Evolutionary conservation across 1,284 basidiomycete genomes (phyloP).

Genomic region (Meira nashicola): DNA sequence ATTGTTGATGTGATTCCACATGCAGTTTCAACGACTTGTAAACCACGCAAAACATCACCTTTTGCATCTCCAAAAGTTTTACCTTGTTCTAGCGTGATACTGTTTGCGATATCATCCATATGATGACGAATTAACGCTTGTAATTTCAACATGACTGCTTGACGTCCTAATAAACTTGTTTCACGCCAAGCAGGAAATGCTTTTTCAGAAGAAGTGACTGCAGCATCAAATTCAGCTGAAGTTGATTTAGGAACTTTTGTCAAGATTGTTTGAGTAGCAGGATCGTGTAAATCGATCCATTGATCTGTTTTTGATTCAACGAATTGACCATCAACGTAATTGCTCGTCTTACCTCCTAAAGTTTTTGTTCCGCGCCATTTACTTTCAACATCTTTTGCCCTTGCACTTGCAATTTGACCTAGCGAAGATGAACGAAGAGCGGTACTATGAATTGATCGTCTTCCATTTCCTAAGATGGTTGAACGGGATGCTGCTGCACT

Average conservation of each 20-base stretch:
- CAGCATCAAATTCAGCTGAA: constrained; percentile 71
- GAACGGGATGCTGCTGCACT: too few species aligned
- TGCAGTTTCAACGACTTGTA: constrained; percentile 90
- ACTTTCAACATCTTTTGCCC: constrained; percentile 37
- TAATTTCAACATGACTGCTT: constrained; percentile 72
- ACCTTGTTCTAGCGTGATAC: constrained; percentile 50
- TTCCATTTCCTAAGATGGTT: too few species aligned
- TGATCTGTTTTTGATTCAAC: constrained; percentile 70
- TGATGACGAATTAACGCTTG: constrained; percentile 54
- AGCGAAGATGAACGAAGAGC: constrained; percentile 11
- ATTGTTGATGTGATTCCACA: constrained; percentile 76
- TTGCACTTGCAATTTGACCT: constrained; percentile 27
- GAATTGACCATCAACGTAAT: constrained; percentile 83
- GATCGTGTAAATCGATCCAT: constrained; percentile 82
- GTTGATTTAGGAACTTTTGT: constrained; percentile 87
- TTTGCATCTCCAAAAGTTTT: constrained; percentile 69
- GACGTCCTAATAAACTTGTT: constrained; percentile 77
- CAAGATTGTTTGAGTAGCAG: constrained; percentile 81
- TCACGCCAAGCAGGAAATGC: constrained; percentile 87
- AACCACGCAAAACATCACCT: constrained; percentile 85
- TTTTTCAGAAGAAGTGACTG: constrained; percentile 77
- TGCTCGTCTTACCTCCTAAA: constrained; percentile 67
- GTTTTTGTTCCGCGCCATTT: constrained; percentile 78
- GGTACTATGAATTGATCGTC: too few species aligned
- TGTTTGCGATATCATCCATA: constrained; percentile 54